These are phyloP conservation scores for Globisporangium viniferum DNA, from an alignment of 352 stramenopile species.

Conservation along the genomic window DNA sequence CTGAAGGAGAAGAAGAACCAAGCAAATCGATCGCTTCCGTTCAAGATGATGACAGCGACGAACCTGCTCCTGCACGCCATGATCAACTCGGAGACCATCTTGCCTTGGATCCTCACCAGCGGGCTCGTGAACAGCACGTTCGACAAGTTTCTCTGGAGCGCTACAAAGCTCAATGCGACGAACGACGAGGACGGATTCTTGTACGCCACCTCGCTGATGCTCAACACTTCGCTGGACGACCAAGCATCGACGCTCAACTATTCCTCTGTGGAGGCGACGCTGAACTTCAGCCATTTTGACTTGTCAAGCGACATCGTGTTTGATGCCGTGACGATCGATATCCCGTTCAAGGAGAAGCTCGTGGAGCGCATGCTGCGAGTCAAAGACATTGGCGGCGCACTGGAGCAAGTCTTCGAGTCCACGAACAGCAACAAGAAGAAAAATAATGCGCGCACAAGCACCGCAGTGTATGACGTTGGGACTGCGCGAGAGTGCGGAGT, in stretches of 20 bases:
- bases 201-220: conserved; percentile 10
- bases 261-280: conserved; percentile 14
- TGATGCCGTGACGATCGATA: conserved; percentile 40
- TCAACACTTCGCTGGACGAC: conserved; percentile 11
- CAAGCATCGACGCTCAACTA: conserved; percentile 18
- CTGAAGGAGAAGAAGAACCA: neutral
- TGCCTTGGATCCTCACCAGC: conserved; percentile 11
- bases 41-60: conserved; percentile 22
- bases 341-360: conserved; percentile 26
- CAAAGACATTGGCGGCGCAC: conserved; percentile 4
- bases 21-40: neutral
- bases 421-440: conserved; percentile 3
- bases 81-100: conserved; percentile 17
- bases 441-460: neutral
- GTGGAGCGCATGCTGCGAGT: conserved; percentile 15
- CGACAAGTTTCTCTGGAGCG: conserved; percentile 13
- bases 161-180: neutral
- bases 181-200: conserved; percentile 12
- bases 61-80: conserved; percentile 37
- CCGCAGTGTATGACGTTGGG: conserved; percentile 15
- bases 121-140: conserved; percentile 18
- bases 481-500: conserved; percentile 22
- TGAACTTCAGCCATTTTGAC: conserved; percentile 27
- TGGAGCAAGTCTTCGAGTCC: conserved; percentile 6
- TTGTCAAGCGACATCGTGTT: conserved; percentile 32